A percentile compares a stretch with the other conserved stretches of the same genome.
phyloP scores from a whole-genome alignment of 2,329 filamentous ascomycete genomes.

The Pseudogymnoascus sp. region DNA sequence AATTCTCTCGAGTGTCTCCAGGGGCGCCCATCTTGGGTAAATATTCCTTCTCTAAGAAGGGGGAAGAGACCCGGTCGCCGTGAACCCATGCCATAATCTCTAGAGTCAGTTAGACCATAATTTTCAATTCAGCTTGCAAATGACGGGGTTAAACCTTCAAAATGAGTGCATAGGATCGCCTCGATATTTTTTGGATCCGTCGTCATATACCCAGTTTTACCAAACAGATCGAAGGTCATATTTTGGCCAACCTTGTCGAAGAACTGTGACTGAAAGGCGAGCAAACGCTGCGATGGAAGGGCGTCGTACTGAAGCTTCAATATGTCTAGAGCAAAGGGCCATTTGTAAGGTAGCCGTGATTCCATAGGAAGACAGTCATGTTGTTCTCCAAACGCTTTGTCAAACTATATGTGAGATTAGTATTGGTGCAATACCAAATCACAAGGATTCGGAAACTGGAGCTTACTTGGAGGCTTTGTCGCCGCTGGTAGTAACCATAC shows the following conservation, averaged over 20 bases:
- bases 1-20: neutral
- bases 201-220: neutral
- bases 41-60: neutral
- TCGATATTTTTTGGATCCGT: neutral
- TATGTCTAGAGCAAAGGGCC: slow-evolving; percentile 9
- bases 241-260: slow-evolving; percentile 8
- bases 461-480: neutral
- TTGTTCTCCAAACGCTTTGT: neutral
- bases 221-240: neutral
- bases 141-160: neutral
- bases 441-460: neutral
- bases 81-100: neutral
- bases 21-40: neutral
- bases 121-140: neutral
- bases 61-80: neutral
- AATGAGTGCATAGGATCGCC: neutral
- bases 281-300: neutral
- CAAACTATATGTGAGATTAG: neutral
- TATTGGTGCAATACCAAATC: neutral
- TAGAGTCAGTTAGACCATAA: neutral
- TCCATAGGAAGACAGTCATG: slow-evolving; percentile 13
- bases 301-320: slow-evolving; percentile 8
- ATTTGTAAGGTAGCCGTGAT: slow-evolving; percentile 2
- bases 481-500: neutral
- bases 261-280: slow-evolving; percentile 10